These are phyloP conservation scores for Sporobolomyces phaffii DNA, from an alignment of 768 basidiomycete genomes.

Conservation along the genomic window DNA sequence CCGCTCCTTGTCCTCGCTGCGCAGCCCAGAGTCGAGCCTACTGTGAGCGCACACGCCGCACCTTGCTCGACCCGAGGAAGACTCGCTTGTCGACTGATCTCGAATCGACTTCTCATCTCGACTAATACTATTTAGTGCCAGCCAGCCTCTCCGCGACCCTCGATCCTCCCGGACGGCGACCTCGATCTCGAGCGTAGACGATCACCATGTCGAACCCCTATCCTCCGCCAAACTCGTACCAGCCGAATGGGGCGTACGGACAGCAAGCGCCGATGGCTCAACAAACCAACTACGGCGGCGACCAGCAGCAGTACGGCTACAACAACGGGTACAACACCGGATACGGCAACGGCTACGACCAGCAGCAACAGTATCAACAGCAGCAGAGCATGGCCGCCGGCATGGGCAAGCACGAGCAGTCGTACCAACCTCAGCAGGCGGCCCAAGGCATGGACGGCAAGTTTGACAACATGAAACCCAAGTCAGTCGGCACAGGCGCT, in stretches of 20 bases:
- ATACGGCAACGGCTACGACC: neutral
- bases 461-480: slow-evolving; percentile 33
- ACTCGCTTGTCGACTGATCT: neutral
- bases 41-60: no score
- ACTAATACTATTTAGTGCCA: slow-evolving; percentile 3
- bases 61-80: no score
- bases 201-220: slow-evolving; percentile 4
- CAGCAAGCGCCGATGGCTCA: slow-evolving; percentile 3
- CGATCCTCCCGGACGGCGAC: no score
- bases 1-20: neutral
- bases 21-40: neutral
- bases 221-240: slow-evolving; percentile 1
- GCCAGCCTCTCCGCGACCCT: neutral
- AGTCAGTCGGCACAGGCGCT: slow-evolving; percentile 6
- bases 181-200: no score
- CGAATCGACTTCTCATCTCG: neutral
- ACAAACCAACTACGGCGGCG: neutral
- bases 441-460: slow-evolving; percentile 30
- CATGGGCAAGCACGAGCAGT: neutral
- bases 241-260: slow-evolving; percentile 7
- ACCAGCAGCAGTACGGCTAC: slow-evolving; percentile 4
- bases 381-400: neutral
- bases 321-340: slow-evolving; percentile 3
- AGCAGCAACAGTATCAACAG: slow-evolving; percentile 6
- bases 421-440: slow-evolving; percentile 7